Evolutionary conservation across 2,329 filamentous ascomycete genomes (phyloP).

Genomic region (Colletotrichum melonis): DNA sequence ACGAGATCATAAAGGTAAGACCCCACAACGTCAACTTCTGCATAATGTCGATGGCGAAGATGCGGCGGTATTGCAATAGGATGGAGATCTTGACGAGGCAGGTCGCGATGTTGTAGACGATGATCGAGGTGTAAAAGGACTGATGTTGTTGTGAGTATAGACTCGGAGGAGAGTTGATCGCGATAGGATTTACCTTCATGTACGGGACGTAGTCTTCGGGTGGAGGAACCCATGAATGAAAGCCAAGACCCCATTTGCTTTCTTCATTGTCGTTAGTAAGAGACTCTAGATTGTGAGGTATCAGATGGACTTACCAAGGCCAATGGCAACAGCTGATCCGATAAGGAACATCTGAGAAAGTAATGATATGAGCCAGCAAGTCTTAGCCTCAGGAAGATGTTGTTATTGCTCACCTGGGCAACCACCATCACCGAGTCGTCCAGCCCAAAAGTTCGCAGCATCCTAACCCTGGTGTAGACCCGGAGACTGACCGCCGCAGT

Average conservation of each 20-base stretch:
- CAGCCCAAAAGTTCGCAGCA: conserved; percentile 39
- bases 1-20: conserved; percentile 42
- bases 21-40: conserved; percentile 39
- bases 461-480: conserved; percentile 37
- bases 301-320: conserved; percentile 37
- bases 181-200: conserved; percentile 36
- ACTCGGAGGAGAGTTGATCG: accelerated
- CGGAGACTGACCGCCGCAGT: conserved; percentile 38
- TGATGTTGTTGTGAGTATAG: conserved; percentile 15
- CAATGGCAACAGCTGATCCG: conserved; percentile 39
- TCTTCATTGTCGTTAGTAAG: conserved; percentile 34
- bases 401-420: conserved; percentile 29
- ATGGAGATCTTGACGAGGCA: conserved; percentile 50
- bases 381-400: too few relatives aligned
- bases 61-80: conserved; percentile 51
- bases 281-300: conserved; percentile 11
- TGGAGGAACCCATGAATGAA: conserved; percentile 37
- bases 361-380: not conserved
- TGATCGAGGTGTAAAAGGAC: conserved; percentile 46
- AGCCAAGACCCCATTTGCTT: conserved; percentile 40
- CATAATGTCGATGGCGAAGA: conserved; percentile 45
- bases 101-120: conserved; percentile 48
- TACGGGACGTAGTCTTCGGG: conserved; percentile 35
- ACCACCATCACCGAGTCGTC: conserved; percentile 40
- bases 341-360: conserved; percentile 34